Percentiles rank a stretch among this genome's conserved stretches.
phyloP scores from a whole-genome alignment of 2,329 filamentous ascomycete genomes.

The Leptographium flavum region DNA sequence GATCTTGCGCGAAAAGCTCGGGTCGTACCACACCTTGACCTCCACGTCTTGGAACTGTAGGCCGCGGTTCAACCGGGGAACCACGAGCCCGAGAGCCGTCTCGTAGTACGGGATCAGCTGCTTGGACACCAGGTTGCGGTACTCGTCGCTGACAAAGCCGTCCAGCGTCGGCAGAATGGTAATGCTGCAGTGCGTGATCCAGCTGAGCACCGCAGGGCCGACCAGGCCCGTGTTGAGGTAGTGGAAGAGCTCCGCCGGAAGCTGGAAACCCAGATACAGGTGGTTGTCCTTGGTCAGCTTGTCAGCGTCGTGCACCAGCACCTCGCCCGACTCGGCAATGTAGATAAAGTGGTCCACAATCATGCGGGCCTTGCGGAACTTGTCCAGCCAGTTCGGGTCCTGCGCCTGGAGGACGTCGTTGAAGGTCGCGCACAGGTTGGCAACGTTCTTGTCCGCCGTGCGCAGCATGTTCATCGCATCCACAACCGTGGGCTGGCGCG shows the following conservation, averaged over 20 bases:
- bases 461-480: conserved; percentile 70
- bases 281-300: conserved; percentile 71
- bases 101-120: conserved; percentile 63
- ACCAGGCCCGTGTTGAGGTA: conserved; percentile 79
- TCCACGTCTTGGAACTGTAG: conserved; percentile 68
- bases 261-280: conserved; percentile 76
- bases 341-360: conserved; percentile 79
- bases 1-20: conserved; percentile 51
- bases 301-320: conserved; percentile 60
- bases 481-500: conserved; percentile 47
- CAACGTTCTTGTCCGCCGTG: conserved; percentile 53
- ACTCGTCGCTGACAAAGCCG: conserved; percentile 64
- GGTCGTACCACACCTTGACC: conserved; percentile 74
- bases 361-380: conserved; percentile 75
- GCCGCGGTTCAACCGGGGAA: conserved; percentile 67
- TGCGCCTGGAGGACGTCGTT: conserved; percentile 62
- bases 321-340: conserved; percentile 61
- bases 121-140: conserved; percentile 62
- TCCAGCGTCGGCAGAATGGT: conserved; percentile 74
- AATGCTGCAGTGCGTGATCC: conserved; percentile 67
- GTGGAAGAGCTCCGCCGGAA: conserved; percentile 81
- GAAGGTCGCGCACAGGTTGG: conserved; percentile 60
- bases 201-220: conserved; percentile 64
- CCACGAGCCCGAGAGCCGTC: conserved; percentile 62
- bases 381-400: conserved; percentile 65